Conservation (phyloP, 2,329 filamentous ascomycete genomes). For the Didymella arachidicola region DNA sequence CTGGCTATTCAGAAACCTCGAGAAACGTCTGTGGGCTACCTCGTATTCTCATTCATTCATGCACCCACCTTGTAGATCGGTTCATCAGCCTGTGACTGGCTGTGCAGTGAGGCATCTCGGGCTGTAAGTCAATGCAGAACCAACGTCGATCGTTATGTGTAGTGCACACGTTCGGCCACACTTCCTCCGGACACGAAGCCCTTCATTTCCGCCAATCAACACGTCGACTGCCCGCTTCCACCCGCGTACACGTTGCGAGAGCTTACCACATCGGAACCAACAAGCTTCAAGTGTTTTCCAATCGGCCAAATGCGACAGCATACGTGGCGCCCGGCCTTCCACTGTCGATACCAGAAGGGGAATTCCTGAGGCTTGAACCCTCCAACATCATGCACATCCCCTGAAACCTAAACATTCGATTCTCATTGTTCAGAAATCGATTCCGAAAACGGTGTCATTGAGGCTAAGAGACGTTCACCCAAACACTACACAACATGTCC, state of each 20-base stretch:
- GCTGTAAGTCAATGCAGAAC: neutral
- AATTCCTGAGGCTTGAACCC: neutral
- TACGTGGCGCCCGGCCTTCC: neutral
- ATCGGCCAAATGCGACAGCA: neutral
- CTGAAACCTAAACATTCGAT: too few species aligned
- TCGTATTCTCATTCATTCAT: too few species aligned
- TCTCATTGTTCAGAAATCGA: too few species aligned
- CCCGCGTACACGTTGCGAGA: neutral
- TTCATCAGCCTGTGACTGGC: too few species aligned
- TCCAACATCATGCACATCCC: too few species aligned
- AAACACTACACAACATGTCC: constrained; percentile 3
- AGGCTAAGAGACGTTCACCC: too few species aligned
- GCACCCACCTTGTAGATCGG: too few species aligned
- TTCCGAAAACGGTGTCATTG: too few species aligned
- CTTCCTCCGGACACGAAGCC: constrained; percentile 1
- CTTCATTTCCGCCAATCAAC: constrained; percentile 20
- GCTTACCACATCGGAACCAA: neutral
- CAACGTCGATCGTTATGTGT: neutral
- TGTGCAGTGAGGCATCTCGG: too few species aligned
- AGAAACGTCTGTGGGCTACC: too few species aligned
- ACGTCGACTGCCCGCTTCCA: neutral
- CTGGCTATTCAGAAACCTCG: too few species aligned
- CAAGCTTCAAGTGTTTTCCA: neutral
- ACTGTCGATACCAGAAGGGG: neutral
- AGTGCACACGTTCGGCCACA: constrained; percentile 9